Evolutionary conservation across 768 basidiomycete species (phyloP), one percentile per base, ranked within the genome.

Genomic region (Amanita phalloides): DNA sequence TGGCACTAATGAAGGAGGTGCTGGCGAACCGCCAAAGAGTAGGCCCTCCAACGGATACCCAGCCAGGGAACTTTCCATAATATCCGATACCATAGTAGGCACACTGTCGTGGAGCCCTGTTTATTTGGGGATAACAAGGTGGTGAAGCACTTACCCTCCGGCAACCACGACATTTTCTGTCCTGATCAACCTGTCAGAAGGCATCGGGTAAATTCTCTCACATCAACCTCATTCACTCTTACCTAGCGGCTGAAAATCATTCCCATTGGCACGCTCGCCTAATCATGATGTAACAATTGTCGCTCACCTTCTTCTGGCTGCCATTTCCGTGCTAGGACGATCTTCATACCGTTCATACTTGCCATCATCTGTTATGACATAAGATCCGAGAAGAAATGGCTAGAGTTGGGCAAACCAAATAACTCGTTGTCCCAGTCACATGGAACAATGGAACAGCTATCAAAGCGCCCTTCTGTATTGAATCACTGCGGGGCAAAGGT

Each of bases 361-460:
- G 68, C 68, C 49, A 71, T 45, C 69, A 77, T 72, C 65, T 70
- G 48, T 38, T 11, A 23, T 17, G n/a, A n/a, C 8, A 32, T 36
- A 6, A 35, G 21, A 6, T 4, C 14, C 25, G 32, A 14, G 14
- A 37, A 38, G 37, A 38, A 8, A 53, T 28, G 42, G 36, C n/a
- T n/a, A 48, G 54, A 41, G 17, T 23, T 2, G 13, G 23, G 11
- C 54, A 28, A 55, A 59, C 62, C 42, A 56, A 58, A 51, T 50
- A 55, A 57, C 66, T 67, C 14, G 55, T 61, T n/a, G 51, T 58
- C 2, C 75, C 78, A 8, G 76, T 78, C 6, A 77, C 78, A 62
- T 82, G 80, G 64, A 83, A 81, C 7, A 83, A 62, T 1, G 81
- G 81, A 0, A 79, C 76, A n/a, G 74, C 68, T 26, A 80, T 60